Evolutionary conservation across 2,329 filamentous ascomycete genomes (phyloP).

Genomic region (Aspergillus eucalypticola): DNA sequence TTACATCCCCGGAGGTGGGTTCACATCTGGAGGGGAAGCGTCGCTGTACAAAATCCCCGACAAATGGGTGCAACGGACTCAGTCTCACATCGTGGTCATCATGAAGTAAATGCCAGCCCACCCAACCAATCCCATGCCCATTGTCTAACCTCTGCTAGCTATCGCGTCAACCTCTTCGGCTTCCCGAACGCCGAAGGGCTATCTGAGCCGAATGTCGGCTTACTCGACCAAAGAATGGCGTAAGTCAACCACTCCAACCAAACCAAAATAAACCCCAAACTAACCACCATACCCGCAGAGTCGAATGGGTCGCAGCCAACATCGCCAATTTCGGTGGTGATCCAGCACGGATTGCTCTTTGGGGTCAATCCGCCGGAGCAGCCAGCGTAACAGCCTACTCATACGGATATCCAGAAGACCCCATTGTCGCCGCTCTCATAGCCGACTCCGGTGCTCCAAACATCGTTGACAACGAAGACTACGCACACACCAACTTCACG

Average conservation of each 20-base stretch:
- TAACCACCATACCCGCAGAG: background rate
- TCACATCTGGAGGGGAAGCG: constrained; percentile 14
- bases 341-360: constrained; percentile 5
- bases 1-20: constrained; percentile 23
- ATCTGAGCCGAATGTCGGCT: constrained; percentile 17
- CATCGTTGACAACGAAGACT: background rate
- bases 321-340: constrained; percentile 15
- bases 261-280: background rate
- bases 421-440: constrained; percentile 1
- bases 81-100: constrained; percentile 20
- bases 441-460: background rate
- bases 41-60: constrained; percentile 14
- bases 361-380: constrained; percentile 14
- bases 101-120: constrained; percentile 13
- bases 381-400: constrained; percentile 3
- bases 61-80: constrained; percentile 17
- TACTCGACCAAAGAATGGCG: constrained; percentile 21
- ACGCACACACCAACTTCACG: background rate
- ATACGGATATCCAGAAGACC: constrained; percentile 8
- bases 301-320: constrained; percentile 14
- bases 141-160: constrained; percentile 2
- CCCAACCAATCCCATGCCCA: background rate
- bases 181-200: constrained; percentile 21
- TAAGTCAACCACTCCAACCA: background rate
- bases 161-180: constrained; percentile 23